Conservation (phyloP, 2,329 filamentous ascomycete genomes). For the Aspergillus sp. region DNA sequence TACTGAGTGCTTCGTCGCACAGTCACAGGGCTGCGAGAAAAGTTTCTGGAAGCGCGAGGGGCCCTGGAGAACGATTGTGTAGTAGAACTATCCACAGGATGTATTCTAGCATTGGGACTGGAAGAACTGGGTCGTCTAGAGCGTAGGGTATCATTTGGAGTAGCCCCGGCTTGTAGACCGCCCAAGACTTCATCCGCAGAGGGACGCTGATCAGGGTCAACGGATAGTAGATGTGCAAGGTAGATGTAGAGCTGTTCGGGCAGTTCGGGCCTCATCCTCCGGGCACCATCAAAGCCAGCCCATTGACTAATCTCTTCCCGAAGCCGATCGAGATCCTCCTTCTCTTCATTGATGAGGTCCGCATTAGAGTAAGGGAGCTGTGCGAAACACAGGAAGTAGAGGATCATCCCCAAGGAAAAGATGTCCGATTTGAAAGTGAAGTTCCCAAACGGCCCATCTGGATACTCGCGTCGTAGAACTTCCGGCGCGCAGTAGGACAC, state of each 20-base stretch:
- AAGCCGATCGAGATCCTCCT: slow-evolving; percentile 83
- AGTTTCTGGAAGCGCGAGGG: slow-evolving; percentile 26
- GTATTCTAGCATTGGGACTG: slow-evolving; percentile 37
- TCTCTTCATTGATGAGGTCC: slow-evolving; percentile 82
- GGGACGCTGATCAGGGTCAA: slow-evolving; percentile 73
- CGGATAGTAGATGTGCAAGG: slow-evolving; percentile 73
- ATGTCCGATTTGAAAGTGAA: slow-evolving; percentile 97
- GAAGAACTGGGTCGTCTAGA: slow-evolving; percentile 31
- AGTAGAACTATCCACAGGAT: slow-evolving; percentile 37
- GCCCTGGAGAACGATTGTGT: slow-evolving; percentile 23
- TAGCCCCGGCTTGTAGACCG: slow-evolving; percentile 67
- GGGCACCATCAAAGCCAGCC: slow-evolving; percentile 80
- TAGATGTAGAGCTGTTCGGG: slow-evolving; percentile 83
- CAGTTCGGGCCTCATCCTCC: slow-evolving; percentile 72
- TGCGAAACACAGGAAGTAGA: slow-evolving; percentile 97
- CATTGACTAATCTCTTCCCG: slow-evolving; percentile 82
- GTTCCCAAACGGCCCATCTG: slow-evolving; percentile 74
- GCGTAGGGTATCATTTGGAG: slow-evolving; percentile 46
- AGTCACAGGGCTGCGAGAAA: slow-evolving; percentile 18
- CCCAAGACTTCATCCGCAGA: slow-evolving; percentile 80
- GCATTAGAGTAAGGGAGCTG: slow-evolving; percentile 80
- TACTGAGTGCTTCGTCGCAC: slow-evolving; percentile 26
- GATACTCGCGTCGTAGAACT: slow-evolving; percentile 66
- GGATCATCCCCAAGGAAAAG: slow-evolving; percentile 97
- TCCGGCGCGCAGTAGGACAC: slow-evolving; percentile 98